Evolutionary conservation across 2,329 filamentous ascomycete species (phyloP).

Genomic region (Botrytis porri): DNA sequence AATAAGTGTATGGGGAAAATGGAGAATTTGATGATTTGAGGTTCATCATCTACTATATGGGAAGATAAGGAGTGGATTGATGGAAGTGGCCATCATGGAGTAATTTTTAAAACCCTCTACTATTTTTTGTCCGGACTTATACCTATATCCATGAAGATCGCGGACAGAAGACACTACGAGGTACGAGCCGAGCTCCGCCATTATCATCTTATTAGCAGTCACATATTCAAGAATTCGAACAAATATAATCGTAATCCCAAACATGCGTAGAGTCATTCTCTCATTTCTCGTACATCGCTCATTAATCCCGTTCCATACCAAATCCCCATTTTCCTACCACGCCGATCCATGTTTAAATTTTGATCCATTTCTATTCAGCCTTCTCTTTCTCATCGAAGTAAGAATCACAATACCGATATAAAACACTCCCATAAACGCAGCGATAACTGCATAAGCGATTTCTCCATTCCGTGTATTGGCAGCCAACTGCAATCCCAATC

Average conservation of each 20-base stretch:
- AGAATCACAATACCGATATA: constrained; percentile 42
- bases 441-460: constrained; percentile 55
- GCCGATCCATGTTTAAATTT: not conserved
- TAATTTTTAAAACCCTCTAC: not conserved
- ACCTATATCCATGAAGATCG: too few relatives aligned
- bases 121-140: not conserved
- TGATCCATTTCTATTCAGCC: not conserved
- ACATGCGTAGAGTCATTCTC: not conserved
- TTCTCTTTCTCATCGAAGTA: constrained; percentile 16
- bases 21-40: too few relatives aligned
- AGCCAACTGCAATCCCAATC: constrained; percentile 55
- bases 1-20: not conserved
- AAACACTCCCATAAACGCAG: constrained; percentile 46
- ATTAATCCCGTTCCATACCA: too few relatives aligned
- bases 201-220: not conserved
- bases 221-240: not conserved
- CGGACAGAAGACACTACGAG: too few relatives aligned
- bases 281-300: too few relatives aligned
- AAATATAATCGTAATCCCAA: not conserved
- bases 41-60: not conserved
- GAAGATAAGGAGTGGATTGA: not conserved
- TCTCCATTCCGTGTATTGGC: constrained; percentile 42
- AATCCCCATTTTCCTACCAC: too few relatives aligned
- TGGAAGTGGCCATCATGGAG: not conserved
- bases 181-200: not conserved